A percentile compares a stretch with the other conserved stretches of the same genome.
phyloP scores from a whole-genome alignment of 2,329 filamentous ascomycete species.

The Rutstroemia sp. region DNA sequence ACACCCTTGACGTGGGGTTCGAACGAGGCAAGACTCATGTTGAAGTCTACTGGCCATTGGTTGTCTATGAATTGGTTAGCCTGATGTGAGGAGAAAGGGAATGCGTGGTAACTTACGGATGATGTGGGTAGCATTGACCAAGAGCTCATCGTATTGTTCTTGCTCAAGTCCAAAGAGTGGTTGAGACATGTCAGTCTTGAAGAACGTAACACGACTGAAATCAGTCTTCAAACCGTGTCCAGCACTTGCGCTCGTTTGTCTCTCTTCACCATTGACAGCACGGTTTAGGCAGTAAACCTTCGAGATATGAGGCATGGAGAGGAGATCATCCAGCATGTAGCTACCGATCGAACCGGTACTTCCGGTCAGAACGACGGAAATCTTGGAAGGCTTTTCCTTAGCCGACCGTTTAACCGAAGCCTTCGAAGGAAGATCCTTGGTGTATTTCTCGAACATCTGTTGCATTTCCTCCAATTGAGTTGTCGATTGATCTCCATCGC shows the following conservation, averaged over 20 bases:
- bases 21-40: slow-evolving; percentile 30
- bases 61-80: slow-evolving; percentile 7
- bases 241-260: slow-evolving; percentile 20
- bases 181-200: slow-evolving; percentile 41
- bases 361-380: slow-evolving; percentile 36
- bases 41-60: slow-evolving; percentile 35
- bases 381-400: not conserved
- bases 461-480: slow-evolving; percentile 4
- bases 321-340: slow-evolving; percentile 38
- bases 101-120: slow-evolving; percentile 26
- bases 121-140: slow-evolving; percentile 17
- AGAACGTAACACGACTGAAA: slow-evolving; percentile 38
- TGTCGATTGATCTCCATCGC: not conserved
- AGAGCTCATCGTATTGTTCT: slow-evolving; percentile 10
- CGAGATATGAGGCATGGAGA: slow-evolving; percentile 28
- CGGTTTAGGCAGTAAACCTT: slow-evolving; percentile 44
- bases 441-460: slow-evolving; percentile 13
- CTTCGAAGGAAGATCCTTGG: slow-evolving; percentile 3
- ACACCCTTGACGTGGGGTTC: slow-evolving; percentile 33
- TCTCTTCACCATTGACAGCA: slow-evolving; percentile 12
- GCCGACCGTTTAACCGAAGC: not conserved
- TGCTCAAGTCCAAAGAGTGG: slow-evolving; percentile 40
- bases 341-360: slow-evolving; percentile 43
- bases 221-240: slow-evolving; percentile 34
- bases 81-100: not conserved